Percentiles rank a stretch among this genome's conserved stretches.
Conservation (phyloP, 257 asterid genomes). For the Capsicum baccatum region DNA sequence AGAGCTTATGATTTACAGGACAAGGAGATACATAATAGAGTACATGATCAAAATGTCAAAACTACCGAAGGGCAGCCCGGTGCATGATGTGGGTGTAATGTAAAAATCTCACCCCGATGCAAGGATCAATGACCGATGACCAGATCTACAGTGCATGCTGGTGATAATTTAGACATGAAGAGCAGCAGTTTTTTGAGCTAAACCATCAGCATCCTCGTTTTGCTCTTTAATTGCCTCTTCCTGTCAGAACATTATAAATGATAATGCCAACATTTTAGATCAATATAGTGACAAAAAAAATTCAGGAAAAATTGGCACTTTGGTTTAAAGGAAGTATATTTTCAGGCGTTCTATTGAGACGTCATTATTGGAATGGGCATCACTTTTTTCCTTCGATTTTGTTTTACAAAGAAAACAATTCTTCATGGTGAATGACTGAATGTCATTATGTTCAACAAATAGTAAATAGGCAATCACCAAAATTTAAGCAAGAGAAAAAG, state of each 20-base stretch:
- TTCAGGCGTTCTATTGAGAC: constrained; percentile 7
- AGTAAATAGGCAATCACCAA: neutral
- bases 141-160: neutral
- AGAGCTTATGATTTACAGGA: constrained; percentile 16
- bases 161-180: constrained; percentile 38
- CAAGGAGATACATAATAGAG: constrained; percentile 24
- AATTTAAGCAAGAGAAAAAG: neutral
- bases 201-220: constrained; percentile 42
- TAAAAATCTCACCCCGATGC: neutral
- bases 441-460: neutral
- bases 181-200: constrained; percentile 40
- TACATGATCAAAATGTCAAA: neutral
- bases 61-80: neutral
- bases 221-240: constrained; percentile 47
- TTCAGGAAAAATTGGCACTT: neutral
- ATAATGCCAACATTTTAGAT: neutral
- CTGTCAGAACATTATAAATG: constrained; percentile 28
- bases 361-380: neutral
- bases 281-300: neutral
- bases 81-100: neutral
- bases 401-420: neutral
- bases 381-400: neutral
- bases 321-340: neutral
- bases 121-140: neutral
- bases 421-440: neutral